phyloP scores from a whole-genome alignment of 2,329 filamentous ascomycete genomes.

The Colletotrichum nymphaeae region DNA sequence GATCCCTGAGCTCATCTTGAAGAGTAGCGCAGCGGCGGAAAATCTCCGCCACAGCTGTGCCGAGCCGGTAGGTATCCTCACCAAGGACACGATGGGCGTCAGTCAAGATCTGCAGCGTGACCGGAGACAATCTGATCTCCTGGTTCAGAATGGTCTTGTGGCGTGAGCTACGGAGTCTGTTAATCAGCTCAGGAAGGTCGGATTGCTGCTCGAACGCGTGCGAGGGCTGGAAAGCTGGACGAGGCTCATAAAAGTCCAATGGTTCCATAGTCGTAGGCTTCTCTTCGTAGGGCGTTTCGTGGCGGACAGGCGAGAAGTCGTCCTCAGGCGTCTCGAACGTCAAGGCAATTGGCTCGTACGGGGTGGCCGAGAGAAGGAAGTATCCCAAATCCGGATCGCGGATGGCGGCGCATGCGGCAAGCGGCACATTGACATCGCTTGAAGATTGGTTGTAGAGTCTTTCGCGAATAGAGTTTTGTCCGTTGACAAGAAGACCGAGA shows the following conservation, averaged over 20 bases:
- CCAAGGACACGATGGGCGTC: constrained; percentile 78
- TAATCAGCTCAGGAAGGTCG: constrained; percentile 65
- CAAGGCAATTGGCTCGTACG: constrained; percentile 68
- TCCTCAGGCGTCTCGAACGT: constrained; percentile 69
- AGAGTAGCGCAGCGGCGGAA: constrained; percentile 78
- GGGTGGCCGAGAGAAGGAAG: constrained; percentile 69
- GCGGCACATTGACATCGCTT: constrained; percentile 57
- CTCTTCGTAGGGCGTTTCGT: constrained; percentile 56
- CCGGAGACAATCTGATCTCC: constrained; percentile 76
- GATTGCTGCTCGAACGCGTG: constrained; percentile 69
- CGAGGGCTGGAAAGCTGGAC: constrained; percentile 74
- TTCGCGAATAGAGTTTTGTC: constrained; percentile 66
- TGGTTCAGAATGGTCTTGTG: constrained; percentile 73
- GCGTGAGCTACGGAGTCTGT: constrained; percentile 67
- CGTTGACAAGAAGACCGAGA: constrained; percentile 69
- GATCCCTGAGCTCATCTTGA: constrained; percentile 74
- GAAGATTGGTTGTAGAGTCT: constrained; percentile 66
- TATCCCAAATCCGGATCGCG: constrained; percentile 73
- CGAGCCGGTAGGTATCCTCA: constrained; percentile 75
- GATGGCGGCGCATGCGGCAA: constrained; percentile 66
- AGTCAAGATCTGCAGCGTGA: constrained; percentile 77
- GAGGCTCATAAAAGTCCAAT: constrained; percentile 69
- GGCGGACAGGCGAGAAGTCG: constrained; percentile 55
- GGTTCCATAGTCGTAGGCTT: constrained; percentile 57
- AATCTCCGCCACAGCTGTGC: constrained; percentile 76